Evolutionary conservation across 768 basidiomycete species (phyloP).

Genomic region (Mycena pura): DNA sequence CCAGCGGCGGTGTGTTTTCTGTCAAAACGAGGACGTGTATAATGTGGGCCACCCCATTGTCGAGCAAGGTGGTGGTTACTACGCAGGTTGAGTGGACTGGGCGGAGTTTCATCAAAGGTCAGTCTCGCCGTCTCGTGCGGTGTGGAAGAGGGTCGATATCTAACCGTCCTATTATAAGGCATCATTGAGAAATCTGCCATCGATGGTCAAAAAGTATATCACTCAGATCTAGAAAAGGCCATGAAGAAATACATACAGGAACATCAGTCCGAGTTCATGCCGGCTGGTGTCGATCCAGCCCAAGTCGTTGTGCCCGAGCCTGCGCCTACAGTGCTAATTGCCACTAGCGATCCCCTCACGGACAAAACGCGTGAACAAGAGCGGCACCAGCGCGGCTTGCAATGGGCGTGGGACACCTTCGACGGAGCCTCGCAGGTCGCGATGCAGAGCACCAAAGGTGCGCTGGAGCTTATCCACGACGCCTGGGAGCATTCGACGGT

Average conservation of each 20-base stretch:
- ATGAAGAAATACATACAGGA: constrained; percentile 91
- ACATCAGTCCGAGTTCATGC: constrained; percentile 89
- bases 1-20: constrained; percentile 89
- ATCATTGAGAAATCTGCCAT: constrained; percentile 93
- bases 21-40: constrained; percentile 96
- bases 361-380: constrained; percentile 69
- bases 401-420: constrained; percentile 90
- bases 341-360: constrained; percentile 30
- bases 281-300: constrained; percentile 74
- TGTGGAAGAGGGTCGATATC: neutral
- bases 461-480: constrained; percentile 79
- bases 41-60: constrained; percentile 87
- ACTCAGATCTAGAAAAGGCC: constrained; percentile 78
- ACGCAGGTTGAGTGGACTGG: constrained; percentile 97
- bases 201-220: constrained; percentile 91
- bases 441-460: constrained; percentile 69
- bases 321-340: constrained; percentile 15
- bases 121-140: neutral
- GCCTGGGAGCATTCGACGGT: constrained; percentile 80
- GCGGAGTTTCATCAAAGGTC: constrained; percentile 95
- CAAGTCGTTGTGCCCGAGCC: constrained; percentile 51
- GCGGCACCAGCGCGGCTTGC: constrained; percentile 73
- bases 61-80: constrained; percentile 83
- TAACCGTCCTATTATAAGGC: constrained; percentile 52
- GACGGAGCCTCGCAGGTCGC: constrained; percentile 79